Evolutionary conservation across 1,284 basidiomycete species (phyloP), one percentile per base, ranked within the genome.

Genomic region (Rhodotorula sp.): DNA sequence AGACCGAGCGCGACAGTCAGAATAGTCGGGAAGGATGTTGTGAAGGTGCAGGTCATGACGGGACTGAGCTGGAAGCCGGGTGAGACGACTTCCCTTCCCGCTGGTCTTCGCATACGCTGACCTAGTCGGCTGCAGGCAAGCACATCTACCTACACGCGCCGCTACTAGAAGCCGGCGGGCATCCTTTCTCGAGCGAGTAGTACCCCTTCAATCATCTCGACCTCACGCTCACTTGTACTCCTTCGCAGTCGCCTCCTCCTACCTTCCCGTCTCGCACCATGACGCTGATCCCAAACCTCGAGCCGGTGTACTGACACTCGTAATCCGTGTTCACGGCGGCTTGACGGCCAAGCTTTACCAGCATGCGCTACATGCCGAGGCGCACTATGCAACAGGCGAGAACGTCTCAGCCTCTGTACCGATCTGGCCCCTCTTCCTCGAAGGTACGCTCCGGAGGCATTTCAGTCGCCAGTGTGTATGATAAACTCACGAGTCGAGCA

Each of bases 61-160:
- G 46, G 52, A 20, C 53, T 36, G 34, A 22, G 17, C 4, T 70
- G 64, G 68, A 39, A 15, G 9, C 68, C 68, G 2, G 62, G 62
- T 63, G 20, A 39, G 52, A 17, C 34, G 27, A 19, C 11, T 17
- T 13, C 27, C 27, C 20, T 24, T 30, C 46, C n/a, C 30, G 17
- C 1, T 19, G 5, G 22, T 10, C 15, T 47, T 52, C 24, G 29
- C 19, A 4, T 4, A 22, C 20, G 27, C 51, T 52, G n/a, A 52
- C 17, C 27, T 29, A 20, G 3, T 15, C 5, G 9, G 2, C 8
- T 20, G 6, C 47, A 61, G 66, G 67, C 47, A 7, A 30, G 24
- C 68, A 70, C 46, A 58, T 60, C 20, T 70, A 64, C 56, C 60
- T 70, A 2, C 68, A 70, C 36, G 58, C 58, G 2, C 68, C 68